Evolutionary conservation across 2,329 filamentous ascomycete genomes (phyloP), one percentile per base, ranked within the genome.

Genomic region (Fusarium scirpi): DNA sequence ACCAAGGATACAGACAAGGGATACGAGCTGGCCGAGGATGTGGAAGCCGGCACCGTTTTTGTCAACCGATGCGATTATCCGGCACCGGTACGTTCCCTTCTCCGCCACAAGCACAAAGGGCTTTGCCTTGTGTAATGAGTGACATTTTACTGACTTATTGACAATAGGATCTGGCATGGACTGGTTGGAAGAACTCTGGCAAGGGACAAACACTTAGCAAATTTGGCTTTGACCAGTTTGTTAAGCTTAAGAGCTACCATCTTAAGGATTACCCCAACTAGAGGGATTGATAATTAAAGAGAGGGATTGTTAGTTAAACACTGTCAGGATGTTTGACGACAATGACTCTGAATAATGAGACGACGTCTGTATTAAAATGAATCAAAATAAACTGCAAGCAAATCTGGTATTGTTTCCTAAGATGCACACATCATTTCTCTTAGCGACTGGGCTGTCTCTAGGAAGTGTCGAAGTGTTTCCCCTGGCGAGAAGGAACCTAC

Each of bases 131-230:
- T 56, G 52, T 47, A 52, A 63, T 59, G 48, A 55, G 32, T 49
- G 38, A 46, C 15, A 24, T 53, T 55, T 60, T 43, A 52, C 55
- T 66, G 68, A 62, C 76, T 76, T 46, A 68, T 59, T 15, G 51
- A 34, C 34, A 54, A 66, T 40, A 95, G 92, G 94, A 97, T 80
- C 88, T 97, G 72, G 94, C 94, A n/a, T 97, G 94, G 94, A 96
- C 94, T 4, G 95, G 95, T 13, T 98, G 94, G 94, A 98, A 98
- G 85, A 94, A 97, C 79, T 97, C 94, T 65, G 95, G 95, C 70
- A 94, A 93, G 80, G 95, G 95, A 24, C 91, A 94, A 74, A 98
- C 94, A 12, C 83, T 98, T 75, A 96, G 94, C 82, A 90, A 85
- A 74, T 97, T 94, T 77, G 95, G 95, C 13, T 98, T 97, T 78